These are phyloP conservation scores for Backusella morwellensis DNA, from an alignment of 192 early-diverging fungal genomes.

Conservation along the genomic window DNA sequence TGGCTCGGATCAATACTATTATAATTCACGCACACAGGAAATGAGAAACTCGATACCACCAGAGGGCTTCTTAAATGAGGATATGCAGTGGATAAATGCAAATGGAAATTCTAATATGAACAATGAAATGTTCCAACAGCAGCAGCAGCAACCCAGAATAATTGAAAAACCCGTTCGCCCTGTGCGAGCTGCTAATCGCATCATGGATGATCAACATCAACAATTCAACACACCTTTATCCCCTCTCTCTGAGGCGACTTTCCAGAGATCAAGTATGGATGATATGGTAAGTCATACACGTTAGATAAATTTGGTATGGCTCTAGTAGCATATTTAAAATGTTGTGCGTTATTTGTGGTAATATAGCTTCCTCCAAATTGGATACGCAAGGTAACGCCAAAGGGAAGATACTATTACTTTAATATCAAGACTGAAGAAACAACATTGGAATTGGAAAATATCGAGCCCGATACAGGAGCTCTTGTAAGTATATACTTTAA, in stretches of 20 bases:
- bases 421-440: conserved; percentile 60
- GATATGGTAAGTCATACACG: background rate
- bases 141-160: background rate
- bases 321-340: background rate
- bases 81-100: background rate
- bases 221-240: background rate
- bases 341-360: background rate
- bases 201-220: background rate
- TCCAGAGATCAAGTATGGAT: background rate
- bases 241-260: background rate
- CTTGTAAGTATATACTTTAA: conserved; percentile 31
- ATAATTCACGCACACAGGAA: conserved; percentile 38
- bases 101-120: background rate
- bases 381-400: conserved; percentile 46
- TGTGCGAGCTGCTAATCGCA: background rate
- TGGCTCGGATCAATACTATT: conserved; percentile 41
- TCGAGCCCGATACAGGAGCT: conserved; percentile 51
- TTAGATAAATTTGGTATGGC: background rate
- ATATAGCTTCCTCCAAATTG: conserved; percentile 50
- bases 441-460: conserved; percentile 50
- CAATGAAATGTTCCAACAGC: background rate
- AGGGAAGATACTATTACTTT: conserved; percentile 58
- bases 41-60: conserved; percentile 45
- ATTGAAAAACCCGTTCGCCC: conserved; percentile 6
- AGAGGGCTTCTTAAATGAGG: conserved; percentile 6